Evolutionary conservation across 371 early-diverging fungal species (phyloP), one percentile per base, ranked within the genome.

Genomic region (Mucor plumbeus): DNA sequence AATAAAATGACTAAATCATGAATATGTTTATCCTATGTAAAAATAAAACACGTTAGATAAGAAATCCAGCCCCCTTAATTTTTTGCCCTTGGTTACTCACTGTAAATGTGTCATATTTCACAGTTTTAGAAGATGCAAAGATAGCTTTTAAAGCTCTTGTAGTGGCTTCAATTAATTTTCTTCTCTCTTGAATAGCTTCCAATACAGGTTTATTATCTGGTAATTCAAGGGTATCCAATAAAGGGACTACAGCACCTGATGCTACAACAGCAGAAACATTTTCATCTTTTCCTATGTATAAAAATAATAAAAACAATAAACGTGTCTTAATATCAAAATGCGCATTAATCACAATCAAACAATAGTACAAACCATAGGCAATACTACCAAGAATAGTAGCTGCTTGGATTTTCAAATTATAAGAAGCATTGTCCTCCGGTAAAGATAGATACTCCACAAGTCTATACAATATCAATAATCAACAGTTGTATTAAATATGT

Each of bases 301-400:
- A 48, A 21, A 56, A 58, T 36, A 54, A 48, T n/a, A n/a, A n/a
- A n/a, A n/a, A n/a, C n/a, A n/a, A n/a, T n/a, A n/a, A n/a, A n/a
- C n/a, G 21, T 35, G 56, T 56, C 36, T 56, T 7, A 56, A 56
- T 33, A 34, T 6, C 14, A 31, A 13, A 13, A 26, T 53, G 26
- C 53, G 53, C 53, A 53, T 53, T 34, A 55, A 33, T 56, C 13
- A 9, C 13, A 15, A 26, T 56, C 17, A 8, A 35, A 7, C 26
- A 2, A 14, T 36, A 44, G 44, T 13, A 8, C n/a, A 13, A 9
- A 31, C 91, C 92, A 76, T 91, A 88, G 31, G 92, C 92, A 69
- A 94, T 87, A 61, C 91, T 91, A n/a, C 94, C 92, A 34, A 94
- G 83, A 39, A 92, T 87, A 43, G 90, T 89, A 33, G 84, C 87